Evolutionary conservation across 2,329 filamentous ascomycete species (phyloP).

Genomic region (Curvularia eragrostidis): DNA sequence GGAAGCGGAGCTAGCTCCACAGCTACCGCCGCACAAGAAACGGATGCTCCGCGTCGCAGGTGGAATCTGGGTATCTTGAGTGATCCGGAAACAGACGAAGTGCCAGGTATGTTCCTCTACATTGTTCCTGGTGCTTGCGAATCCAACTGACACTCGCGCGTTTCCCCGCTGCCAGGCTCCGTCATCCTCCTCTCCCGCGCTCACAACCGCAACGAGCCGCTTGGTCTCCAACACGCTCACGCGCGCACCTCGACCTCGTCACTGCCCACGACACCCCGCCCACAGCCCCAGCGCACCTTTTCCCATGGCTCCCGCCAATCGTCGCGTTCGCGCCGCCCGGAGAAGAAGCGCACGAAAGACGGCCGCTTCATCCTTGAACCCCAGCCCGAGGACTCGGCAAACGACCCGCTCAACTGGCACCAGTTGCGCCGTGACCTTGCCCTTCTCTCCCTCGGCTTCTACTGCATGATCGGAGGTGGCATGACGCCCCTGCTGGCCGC

Average conservation of each 20-base stretch:
- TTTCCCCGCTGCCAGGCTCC: constrained; percentile 55
- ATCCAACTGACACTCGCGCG: constrained; percentile 1
- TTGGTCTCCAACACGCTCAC: constrained; percentile 69
- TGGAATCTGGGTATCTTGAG: constrained; percentile 81
- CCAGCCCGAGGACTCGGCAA: constrained; percentile 87
- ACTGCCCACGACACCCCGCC: constrained; percentile 44
- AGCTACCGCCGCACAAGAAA: constrained; percentile 14
- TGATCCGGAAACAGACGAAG: constrained; percentile 80
- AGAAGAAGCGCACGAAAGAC: constrained; percentile 78
- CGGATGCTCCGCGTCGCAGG: constrained; percentile 18
- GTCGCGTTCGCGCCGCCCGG: constrained; percentile 33
- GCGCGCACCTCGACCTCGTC: constrained; percentile 64
- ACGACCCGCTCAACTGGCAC: constrained; percentile 94
- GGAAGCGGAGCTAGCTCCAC: constrained; percentile 8
- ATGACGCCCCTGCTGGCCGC: constrained; percentile 91
- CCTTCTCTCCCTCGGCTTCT: constrained; percentile 82
- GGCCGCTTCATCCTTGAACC: constrained; percentile 87
- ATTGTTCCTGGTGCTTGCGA: neutral
- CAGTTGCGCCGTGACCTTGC: constrained; percentile 80
- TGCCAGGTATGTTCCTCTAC: constrained; percentile 71
- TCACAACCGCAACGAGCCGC: constrained; percentile 66
- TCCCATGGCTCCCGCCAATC: constrained; percentile 34
- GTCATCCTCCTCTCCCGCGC: constrained; percentile 64
- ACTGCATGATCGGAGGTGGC: constrained; percentile 91
- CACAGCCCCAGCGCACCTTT: constrained; percentile 21